These are phyloP conservation scores for Heimioporus sp. DNA, from an alignment of 768 basidiomycete genomes.

Conservation along the genomic window DNA sequence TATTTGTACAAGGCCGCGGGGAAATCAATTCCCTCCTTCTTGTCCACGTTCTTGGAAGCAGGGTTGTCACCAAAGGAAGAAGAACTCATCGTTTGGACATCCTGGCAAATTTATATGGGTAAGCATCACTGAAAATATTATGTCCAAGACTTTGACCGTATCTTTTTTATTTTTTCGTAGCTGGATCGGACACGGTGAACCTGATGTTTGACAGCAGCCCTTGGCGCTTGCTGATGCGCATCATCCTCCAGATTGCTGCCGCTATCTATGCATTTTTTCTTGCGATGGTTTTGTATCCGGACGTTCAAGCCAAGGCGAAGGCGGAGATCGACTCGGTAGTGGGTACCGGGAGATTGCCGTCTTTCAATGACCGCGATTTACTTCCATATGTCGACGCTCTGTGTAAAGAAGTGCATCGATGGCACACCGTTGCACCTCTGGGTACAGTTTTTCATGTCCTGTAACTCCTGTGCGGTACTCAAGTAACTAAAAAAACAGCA, in stretches of 20 bases:
- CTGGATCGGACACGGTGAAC: conserved; percentile 45
- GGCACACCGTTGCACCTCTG: conserved; percentile 16
- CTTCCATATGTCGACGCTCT: conserved; percentile 27
- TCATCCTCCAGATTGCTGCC: conserved; percentile 9
- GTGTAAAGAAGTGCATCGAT: conserved; percentile 24
- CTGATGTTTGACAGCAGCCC: conserved; percentile 4
- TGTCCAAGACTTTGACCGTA: not conserved
- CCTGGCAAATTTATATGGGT: conserved; percentile 5
- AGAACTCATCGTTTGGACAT: conserved; percentile 21
- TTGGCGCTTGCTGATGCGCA: too few relatives aligned
- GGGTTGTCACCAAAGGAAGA: conserved; percentile 16
- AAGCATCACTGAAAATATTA: too few relatives aligned
- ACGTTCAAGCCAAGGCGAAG: conserved; percentile 22
- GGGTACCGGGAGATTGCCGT: conserved; percentile 18
- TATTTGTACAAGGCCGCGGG: conserved; percentile 13
- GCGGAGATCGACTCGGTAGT: conserved; percentile 25
- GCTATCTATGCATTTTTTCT: conserved; percentile 21
- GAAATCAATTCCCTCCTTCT: conserved; percentile 17
- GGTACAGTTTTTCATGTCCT: conserved; percentile 27
- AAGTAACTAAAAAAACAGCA: not conserved
- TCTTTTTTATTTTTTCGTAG: not conserved
- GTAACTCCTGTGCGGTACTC: not conserved
- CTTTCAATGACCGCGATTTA: conserved; percentile 14
- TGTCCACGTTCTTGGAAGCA: conserved; percentile 13
- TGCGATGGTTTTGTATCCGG: conserved; percentile 23